Evolutionary conservation across 1,139 yeast species (phyloP).

Genomic region (Waltiozyma sp.): DNA sequence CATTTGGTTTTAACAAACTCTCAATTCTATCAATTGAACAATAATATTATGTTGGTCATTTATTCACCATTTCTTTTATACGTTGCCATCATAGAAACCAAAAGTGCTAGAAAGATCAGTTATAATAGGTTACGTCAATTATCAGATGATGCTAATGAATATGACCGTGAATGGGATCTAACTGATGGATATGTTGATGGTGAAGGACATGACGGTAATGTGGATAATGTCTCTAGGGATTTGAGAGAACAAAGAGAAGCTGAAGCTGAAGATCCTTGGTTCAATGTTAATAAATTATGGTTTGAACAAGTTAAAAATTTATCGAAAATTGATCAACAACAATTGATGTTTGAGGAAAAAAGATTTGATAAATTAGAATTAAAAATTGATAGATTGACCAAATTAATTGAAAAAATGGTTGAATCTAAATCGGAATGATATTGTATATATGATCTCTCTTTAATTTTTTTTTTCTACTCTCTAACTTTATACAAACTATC

Average conservation of each 20-base stretch:
- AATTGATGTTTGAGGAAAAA: neutral
- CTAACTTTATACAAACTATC: constrained; percentile 59
- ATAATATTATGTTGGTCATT: constrained; percentile 47
- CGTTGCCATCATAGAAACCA: constrained; percentile 53
- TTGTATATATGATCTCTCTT: too few species aligned
- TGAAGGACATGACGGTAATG: constrained; percentile 17
- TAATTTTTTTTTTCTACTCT: neutral
- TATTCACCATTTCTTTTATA: constrained; percentile 58
- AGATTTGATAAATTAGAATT: neutral
- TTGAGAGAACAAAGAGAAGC: constrained; percentile 45
- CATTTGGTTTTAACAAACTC: constrained; percentile 1
- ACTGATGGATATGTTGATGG: constrained; percentile 59
- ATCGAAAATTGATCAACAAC: constrained; percentile 41
- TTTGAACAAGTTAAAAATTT: constrained; percentile 31
- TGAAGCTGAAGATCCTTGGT: constrained; percentile 64
- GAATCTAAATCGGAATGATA: neutral
- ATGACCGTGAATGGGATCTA: constrained; percentile 73
- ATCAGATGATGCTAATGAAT: constrained; percentile 74
- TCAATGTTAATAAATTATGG: constrained; percentile 44
- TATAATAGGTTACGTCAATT: constrained; percentile 59
- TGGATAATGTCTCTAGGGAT: constrained; percentile 19
- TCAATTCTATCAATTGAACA: constrained; percentile 28
- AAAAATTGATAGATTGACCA: constrained; percentile 24
- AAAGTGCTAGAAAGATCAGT: constrained; percentile 55
- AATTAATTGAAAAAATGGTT: constrained; percentile 17